A percentile compares a stretch with the other conserved stretches of the same genome.
These are phyloP conservation scores for Cenococcum geophilum DNA, from an alignment of 495 filamentous ascomycete species.

Conservation along the genomic window DNA sequence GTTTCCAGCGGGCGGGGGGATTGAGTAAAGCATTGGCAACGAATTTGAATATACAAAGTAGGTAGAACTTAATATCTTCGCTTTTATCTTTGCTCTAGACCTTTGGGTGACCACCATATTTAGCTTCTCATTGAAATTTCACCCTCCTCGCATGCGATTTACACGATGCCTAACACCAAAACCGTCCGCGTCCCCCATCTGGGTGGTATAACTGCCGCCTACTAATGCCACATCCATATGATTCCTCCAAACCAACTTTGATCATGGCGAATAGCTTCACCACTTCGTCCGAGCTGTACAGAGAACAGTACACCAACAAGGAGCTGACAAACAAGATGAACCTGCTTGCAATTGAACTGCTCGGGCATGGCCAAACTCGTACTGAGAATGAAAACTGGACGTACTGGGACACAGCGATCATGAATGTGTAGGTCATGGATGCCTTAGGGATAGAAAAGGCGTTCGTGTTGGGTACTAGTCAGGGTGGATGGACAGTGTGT, in stretches of 20 bases:
- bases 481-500: too few species aligned
- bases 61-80: too few species aligned
- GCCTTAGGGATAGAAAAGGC: conserved; percentile 50
- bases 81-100: too few species aligned
- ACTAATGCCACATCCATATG: conserved; percentile 45
- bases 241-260: conserved; percentile 52
- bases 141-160: neutral
- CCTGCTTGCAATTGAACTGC: conserved; percentile 46
- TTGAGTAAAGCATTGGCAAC: neutral
- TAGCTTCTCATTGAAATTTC: neutral
- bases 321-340: conserved; percentile 45
- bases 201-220: conserved; percentile 49
- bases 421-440: conserved; percentile 49
- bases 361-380: conserved; percentile 49
- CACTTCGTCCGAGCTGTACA: conserved; percentile 49
- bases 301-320: conserved; percentile 44
- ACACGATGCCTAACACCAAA: conserved; percentile 21
- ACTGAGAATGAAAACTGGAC: conserved; percentile 43
- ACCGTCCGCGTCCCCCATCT: conserved; percentile 23
- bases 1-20: neutral
- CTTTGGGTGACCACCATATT: neutral
- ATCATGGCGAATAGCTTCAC: conserved; percentile 57
- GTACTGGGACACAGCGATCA: conserved; percentile 49
- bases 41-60: too few species aligned
- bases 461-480: conserved; percentile 55